Evolutionary conservation across 1,139 yeast species (phyloP), one percentile per base, ranked within the genome.

Genomic region (Magnusiomyces starmeri): DNA sequence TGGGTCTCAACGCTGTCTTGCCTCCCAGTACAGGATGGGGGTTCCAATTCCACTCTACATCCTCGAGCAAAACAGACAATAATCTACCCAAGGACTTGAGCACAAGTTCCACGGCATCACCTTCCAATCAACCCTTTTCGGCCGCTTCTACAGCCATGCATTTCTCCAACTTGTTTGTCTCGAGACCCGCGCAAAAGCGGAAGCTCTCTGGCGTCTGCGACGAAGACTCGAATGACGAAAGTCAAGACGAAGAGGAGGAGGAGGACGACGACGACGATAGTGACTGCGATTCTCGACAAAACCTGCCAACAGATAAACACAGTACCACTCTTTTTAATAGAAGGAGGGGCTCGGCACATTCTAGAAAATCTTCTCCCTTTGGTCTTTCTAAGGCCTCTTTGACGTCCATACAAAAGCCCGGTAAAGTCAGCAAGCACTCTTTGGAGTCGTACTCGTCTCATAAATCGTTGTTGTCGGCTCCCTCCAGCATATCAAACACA

Each of bases 11-110:
- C 46, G 56, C 56, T 26, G 52, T 53, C 21, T 35, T 53, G 34
- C 56, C 56, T n/a, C 51, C 56, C 12, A 34, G 46, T 9, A 53
- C 56, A 7, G 43, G 49, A 16, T 53, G 56, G 56, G 54, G 54
- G 6, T 53, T 53, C 47, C 51, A 50, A 43, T 27, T 49, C 24
- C 53, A 51, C 16, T 4, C 43, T 4, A 21, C 21, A 9, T 6
- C 48, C 18, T 42, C 48, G n/a, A 42, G 10, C 24, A 46, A 25
- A 22, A 32, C 10, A 8, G 18, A 10, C n/a, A 42, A 14, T 10
- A 25, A 3, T 40, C 43, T 7, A 16, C 22, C n/a, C 24, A n/a
- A 39, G n/a, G 35, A 26, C 6, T 29, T 6, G 10, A 29, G 6
- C 7, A 8, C 9, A n/a, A 16, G 14, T 12, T 16, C 12, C 2